A percentile compares a stretch with the other conserved stretches of the same genome.
Conservation (phyloP, 148 eudicot genomes). For the Persicaria tinctoria region DNA sequence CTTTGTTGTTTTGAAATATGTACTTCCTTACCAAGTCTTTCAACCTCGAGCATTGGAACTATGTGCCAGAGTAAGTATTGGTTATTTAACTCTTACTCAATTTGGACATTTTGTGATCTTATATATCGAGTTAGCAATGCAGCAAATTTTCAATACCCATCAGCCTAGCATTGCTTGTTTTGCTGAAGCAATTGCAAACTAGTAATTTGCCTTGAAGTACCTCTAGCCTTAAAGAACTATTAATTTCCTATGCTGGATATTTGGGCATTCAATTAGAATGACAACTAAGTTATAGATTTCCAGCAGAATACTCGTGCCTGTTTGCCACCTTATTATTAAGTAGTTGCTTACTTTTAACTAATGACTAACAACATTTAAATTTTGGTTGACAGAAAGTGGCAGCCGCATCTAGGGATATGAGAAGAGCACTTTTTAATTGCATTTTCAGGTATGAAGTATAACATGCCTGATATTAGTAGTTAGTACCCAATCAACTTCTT, state of each 20-base stretch:
- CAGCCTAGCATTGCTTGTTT: no score
- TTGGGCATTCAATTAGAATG: not conserved
- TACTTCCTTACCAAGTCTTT: no score
- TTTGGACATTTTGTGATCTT: no score
- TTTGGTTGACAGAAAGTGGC: conserved; percentile 75
- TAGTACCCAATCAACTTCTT: no score
- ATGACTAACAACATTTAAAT: not conserved
- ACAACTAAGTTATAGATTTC: not conserved
- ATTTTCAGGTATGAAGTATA: conserved; percentile 64
- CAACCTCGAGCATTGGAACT: no score
- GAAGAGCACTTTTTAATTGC: conserved; percentile 59
- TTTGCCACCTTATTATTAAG: not conserved
- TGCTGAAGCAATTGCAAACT: not conserved
- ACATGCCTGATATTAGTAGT: not conserved
- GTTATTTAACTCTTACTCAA: no score
- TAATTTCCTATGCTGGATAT: not conserved
- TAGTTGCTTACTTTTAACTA: not conserved
- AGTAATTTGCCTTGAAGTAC: not conserved
- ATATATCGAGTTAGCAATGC: no score
- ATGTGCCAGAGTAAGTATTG: no score
- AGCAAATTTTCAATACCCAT: no score
- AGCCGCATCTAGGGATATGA: conserved; percentile 93
- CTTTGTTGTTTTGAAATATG: no score
- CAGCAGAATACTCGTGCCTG: not conserved
- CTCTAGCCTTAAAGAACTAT: not conserved